Evolutionary conservation across 2,329 filamentous ascomycete genomes (phyloP).

Genomic region (Aspergillus proliferans): DNA sequence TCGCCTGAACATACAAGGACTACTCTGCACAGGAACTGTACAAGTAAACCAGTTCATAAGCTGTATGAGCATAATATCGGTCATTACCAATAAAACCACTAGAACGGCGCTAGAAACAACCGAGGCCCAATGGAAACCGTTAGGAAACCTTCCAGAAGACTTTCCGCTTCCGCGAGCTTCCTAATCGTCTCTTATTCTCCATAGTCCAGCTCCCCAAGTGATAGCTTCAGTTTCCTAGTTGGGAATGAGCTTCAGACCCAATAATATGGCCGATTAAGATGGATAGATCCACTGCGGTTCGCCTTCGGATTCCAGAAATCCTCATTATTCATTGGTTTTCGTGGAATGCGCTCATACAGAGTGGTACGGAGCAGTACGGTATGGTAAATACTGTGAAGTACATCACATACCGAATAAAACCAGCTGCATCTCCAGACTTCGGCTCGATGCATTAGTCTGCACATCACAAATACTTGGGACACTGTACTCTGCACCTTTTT

Average conservation of each 20-base stretch:
- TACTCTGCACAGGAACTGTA: no score
- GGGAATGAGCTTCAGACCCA: neutral
- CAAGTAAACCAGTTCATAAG: no score
- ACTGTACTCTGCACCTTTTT: neutral
- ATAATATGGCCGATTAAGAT: neutral
- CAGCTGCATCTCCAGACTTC: neutral
- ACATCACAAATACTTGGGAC: neutral
- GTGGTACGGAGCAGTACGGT: neutral
- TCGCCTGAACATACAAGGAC: no score
- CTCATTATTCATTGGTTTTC: neutral
- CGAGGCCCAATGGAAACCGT: conserved; percentile 7
- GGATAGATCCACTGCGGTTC: neutral
- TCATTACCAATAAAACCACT: conserved; percentile 5
- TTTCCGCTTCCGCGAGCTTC: no score
- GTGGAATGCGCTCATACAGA: neutral
- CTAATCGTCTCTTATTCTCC: no score
- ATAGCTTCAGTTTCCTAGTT: neutral
- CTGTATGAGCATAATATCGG: neutral
- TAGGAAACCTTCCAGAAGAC: conserved; percentile 1
- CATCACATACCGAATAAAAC: neutral
- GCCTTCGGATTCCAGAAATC: neutral
- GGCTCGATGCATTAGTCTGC: neutral
- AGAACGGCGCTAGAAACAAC: conserved; percentile 14
- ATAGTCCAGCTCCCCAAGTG: neutral
- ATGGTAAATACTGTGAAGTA: neutral